These are phyloP conservation scores for Candida koratica DNA, from an alignment of 805 yeast genomes.

Conservation along the genomic window DNA sequence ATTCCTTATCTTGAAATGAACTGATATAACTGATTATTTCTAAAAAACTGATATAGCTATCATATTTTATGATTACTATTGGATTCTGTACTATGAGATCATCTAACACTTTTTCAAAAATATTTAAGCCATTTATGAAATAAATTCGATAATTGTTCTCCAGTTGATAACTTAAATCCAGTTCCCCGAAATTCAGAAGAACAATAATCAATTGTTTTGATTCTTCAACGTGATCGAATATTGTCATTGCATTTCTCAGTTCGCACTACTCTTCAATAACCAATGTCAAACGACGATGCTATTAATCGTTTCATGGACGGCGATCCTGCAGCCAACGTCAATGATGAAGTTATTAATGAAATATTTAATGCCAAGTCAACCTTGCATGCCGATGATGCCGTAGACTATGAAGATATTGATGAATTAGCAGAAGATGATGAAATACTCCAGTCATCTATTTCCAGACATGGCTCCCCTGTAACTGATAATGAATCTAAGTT, in stretches of 20 bases:
- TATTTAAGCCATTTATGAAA: neutral
- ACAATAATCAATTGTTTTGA: constrained; percentile 4
- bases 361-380: constrained; percentile 38
- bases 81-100: constrained; percentile 1
- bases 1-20: constrained; percentile 1
- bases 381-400: constrained; percentile 84
- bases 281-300: constrained; percentile 4
- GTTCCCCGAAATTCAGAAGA: constrained; percentile 3
- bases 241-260: constrained; percentile 3
- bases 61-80: constrained; percentile 9
- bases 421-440: constrained; percentile 87
- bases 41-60: constrained; percentile 13
- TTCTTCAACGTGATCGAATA: neutral
- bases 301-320: constrained; percentile 1
- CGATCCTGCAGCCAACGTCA: constrained; percentile 4
- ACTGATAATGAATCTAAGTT: constrained; percentile 18
- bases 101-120: neutral
- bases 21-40: constrained; percentile 13
- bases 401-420: constrained; percentile 92
- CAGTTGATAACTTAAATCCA: constrained; percentile 2
- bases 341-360: constrained; percentile 24
- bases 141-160: constrained; percentile 5
- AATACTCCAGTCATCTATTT: too few species aligned
- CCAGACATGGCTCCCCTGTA: neutral
- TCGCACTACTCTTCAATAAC: neutral